Evolutionary conservation across 2,329 filamentous ascomycete species (phyloP).

Genomic region (Fusarium coffeatum): DNA sequence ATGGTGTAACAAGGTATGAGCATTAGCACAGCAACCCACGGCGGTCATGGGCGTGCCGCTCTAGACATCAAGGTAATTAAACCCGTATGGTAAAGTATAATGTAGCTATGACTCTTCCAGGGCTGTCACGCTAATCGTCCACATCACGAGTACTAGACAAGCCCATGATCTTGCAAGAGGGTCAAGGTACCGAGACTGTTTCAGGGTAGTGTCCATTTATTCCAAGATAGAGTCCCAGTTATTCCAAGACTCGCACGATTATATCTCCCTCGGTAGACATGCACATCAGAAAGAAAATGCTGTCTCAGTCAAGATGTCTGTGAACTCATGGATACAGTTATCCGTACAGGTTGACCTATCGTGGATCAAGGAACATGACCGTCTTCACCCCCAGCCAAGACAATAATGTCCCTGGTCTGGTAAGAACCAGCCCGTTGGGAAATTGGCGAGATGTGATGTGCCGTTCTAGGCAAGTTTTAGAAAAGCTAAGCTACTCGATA

Average conservation of each 20-base stretch:
- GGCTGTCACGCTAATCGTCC: neutral
- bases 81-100: neutral
- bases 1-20: neutral
- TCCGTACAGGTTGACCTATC: constrained; percentile 18
- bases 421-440: constrained; percentile 37
- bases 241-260: neutral
- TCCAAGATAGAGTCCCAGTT: neutral
- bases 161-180: neutral
- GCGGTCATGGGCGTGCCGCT: neutral
- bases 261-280: neutral
- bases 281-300: neutral
- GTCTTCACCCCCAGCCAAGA: constrained; percentile 11
- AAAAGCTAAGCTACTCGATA: neutral
- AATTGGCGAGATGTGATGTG: constrained; percentile 30
- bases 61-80: neutral
- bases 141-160: neutral
- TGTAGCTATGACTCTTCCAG: neutral
- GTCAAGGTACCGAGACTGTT: constrained; percentile 1
- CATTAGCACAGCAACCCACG: neutral
- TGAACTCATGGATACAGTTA: neutral
- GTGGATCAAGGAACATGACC: neutral
- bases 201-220: constrained; percentile 1
- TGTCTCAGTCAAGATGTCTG: neutral
- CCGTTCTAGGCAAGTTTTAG: neutral
- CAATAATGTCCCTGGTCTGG: constrained; percentile 2